Percentiles rank a stretch among this genome's conserved stretches.
Evolutionary conservation across 306 rosid genomes (phyloP).

Genomic region (Mimosa pudica): DNA sequence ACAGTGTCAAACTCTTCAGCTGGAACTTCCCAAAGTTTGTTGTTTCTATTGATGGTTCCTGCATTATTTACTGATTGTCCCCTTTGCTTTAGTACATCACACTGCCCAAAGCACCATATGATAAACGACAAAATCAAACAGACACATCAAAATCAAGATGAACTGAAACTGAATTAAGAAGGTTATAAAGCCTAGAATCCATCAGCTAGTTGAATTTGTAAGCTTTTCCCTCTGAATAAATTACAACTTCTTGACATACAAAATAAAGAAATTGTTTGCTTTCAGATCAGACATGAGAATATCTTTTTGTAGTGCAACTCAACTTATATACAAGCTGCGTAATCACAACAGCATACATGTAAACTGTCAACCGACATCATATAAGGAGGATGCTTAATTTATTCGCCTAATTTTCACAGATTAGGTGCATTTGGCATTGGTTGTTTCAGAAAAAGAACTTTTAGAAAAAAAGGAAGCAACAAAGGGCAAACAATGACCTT

Average conservation of each 20-base stretch:
- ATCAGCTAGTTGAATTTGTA: background rate
- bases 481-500: background rate
- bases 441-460: background rate
- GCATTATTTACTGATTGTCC: constrained; percentile 70
- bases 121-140: background rate
- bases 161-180: background rate
- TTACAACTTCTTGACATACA: background rate
- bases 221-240: background rate
- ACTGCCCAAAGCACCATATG: background rate
- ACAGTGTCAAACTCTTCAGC: constrained; percentile 72
- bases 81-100: constrained; percentile 24
- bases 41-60: constrained; percentile 78
- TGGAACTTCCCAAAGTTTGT: constrained; percentile 88
- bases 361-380: background rate
- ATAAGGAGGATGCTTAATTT: background rate
- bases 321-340: background rate
- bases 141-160: background rate
- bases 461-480: background rate
- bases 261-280: background rate
- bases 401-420: background rate
- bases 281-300: background rate
- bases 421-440: background rate
- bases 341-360: background rate
- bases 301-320: background rate
- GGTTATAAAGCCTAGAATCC: background rate